A percentile compares a stretch with the other conserved stretches of the same genome.
These are phyloP conservation scores for Boletus fagicola DNA, from an alignment of 768 basidiomycete species.

Conservation along the genomic window DNA sequence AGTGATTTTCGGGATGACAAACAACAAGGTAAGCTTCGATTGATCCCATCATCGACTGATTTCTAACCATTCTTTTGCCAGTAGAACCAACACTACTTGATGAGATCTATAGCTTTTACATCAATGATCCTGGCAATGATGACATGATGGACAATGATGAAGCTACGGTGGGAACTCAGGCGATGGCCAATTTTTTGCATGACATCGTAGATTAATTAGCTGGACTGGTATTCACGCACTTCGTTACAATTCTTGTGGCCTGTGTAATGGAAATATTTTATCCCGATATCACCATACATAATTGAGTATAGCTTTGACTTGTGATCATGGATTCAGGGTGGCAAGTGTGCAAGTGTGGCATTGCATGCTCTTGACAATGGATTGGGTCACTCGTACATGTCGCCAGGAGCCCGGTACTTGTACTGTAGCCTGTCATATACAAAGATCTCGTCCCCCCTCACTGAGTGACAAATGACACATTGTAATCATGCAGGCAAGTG, in stretches of 20 bases:
- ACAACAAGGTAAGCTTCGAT: not conserved
- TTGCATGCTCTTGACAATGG: too few species aligned
- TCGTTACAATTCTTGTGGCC: not conserved
- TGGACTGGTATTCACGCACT: not conserved
- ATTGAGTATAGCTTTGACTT: not conserved
- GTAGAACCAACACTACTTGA: not conserved
- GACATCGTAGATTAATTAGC: not conserved
- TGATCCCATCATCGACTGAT: not conserved
- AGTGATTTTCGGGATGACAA: not conserved
- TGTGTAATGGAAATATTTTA: not conserved
- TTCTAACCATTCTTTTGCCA: not conserved
- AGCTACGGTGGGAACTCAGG: not conserved
- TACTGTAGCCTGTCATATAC: too few species aligned
- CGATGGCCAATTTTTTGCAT: not conserved
- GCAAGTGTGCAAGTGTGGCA: not conserved
- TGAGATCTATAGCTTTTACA: not conserved
- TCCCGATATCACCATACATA: not conserved
- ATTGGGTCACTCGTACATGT: too few species aligned
- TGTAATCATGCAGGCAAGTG: too few species aligned
- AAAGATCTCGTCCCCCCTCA: too few species aligned
- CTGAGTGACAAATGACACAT: too few species aligned
- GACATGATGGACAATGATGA: not conserved
- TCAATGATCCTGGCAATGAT: not conserved
- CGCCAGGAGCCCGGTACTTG: too few species aligned
- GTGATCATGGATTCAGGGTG: not conserved